Evolutionary conservation across 805 yeast genomes (phyloP).

Genomic region (Lipomyces yamanashiensis): DNA sequence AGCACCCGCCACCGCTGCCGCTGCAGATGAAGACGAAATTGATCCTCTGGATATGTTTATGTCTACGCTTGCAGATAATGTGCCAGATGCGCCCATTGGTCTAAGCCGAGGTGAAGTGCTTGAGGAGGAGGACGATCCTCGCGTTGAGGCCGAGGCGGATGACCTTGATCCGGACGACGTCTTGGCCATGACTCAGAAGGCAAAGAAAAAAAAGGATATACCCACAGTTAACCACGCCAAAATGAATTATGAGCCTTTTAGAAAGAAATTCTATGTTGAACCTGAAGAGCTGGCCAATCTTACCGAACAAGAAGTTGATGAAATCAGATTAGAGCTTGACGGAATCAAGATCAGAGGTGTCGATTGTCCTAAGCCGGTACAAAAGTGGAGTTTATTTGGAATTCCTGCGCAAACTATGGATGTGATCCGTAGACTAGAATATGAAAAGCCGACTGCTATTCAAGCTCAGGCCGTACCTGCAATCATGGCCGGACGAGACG

Average conservation of each 20-base stretch:
- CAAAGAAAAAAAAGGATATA: conserved; percentile 56
- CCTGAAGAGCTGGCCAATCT: conserved; percentile 57
- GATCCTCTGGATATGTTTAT: conserved; percentile 58
- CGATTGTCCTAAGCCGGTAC: conserved; percentile 65
- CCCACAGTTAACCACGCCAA: conserved; percentile 54
- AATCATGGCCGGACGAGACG: conserved; percentile 85
- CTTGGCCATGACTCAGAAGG: conserved; percentile 42
- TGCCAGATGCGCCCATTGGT: conserved; percentile 11
- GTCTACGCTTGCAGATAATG: conserved; percentile 40
- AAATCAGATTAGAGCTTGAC: conserved; percentile 58
- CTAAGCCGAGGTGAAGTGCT: conserved; percentile 22
- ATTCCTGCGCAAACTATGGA: conserved; percentile 63
- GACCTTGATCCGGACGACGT: conserved; percentile 42
- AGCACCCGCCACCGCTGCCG: conserved; percentile 4
- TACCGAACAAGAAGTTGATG: conserved; percentile 60
- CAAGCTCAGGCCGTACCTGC: conserved; percentile 92
- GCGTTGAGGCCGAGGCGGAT: conserved; percentile 42
- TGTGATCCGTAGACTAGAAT: conserved; percentile 57
- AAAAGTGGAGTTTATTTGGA: conserved; percentile 82
- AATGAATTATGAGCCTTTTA: conserved; percentile 57
- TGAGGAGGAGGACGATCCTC: conserved; percentile 37
- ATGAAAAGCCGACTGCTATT: conserved; percentile 76
- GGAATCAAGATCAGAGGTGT: conserved; percentile 70
- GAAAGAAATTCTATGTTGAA: conserved; percentile 66
- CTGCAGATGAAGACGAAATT: conserved; percentile 41